These are phyloP conservation scores for Globisporangium abappressorium DNA, from an alignment of 352 stramenopile species.

Conservation along the genomic window DNA sequence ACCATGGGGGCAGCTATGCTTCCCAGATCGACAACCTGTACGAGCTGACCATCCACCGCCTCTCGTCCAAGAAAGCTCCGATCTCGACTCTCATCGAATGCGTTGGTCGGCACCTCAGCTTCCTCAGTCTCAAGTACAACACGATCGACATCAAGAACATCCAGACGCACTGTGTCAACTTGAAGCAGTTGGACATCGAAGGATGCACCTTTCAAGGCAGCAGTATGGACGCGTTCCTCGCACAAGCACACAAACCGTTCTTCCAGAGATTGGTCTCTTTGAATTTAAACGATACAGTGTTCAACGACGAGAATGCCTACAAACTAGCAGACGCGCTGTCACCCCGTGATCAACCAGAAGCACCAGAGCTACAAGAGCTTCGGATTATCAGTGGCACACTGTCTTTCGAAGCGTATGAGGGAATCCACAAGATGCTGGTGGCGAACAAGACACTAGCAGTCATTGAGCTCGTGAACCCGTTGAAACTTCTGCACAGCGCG, in stretches of 20 bases:
- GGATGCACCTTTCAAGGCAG: conserved; percentile 7
- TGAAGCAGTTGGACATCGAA: conserved; percentile 10
- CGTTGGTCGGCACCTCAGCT: conserved; percentile 1
- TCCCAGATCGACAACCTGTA: background rate
- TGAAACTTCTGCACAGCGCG: background rate
- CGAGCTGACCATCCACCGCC: conserved; percentile 8
- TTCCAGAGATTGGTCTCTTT: conserved; percentile 1
- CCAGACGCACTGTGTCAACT: conserved; percentile 3
- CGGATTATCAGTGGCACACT: background rate
- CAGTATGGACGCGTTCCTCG: background rate
- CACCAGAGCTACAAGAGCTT: conserved; percentile 2
- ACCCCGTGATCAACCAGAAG: background rate
- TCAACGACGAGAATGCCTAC: background rate
- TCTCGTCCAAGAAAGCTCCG: conserved; percentile 11
- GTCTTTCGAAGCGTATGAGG: background rate
- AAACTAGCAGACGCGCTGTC: background rate
- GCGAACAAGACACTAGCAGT: conserved; percentile 1
- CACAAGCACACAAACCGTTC: background rate
- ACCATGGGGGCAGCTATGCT: background rate
- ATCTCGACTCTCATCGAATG: conserved; percentile 9
- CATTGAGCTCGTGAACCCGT: background rate
- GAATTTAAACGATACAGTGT: conserved; percentile 7
- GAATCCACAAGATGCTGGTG: conserved; percentile 4
- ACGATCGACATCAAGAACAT: background rate
- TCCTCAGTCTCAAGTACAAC: conserved; percentile 12